phyloP scores from a whole-genome alignment of 2,329 filamentous ascomycete genomes.

The Paraphoma chrysanthemicola region DNA sequence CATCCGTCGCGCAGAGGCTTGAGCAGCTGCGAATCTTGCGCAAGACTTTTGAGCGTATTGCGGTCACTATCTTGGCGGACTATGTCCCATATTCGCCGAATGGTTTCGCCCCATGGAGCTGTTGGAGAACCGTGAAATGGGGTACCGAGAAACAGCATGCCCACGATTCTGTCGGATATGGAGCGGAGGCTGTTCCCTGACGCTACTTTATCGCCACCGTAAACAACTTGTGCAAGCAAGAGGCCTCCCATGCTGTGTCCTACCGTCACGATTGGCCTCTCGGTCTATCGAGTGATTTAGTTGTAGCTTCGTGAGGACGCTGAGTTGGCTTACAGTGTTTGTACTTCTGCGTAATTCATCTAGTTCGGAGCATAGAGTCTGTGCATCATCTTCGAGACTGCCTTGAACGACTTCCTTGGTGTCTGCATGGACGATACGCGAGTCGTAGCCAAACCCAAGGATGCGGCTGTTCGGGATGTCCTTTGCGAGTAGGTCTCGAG shows the following conservation, averaged over 20 bases:
- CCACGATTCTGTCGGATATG: background rate
- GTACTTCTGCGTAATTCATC: background rate
- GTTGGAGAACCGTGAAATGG: background rate
- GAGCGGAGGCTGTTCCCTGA: conserved; percentile 6
- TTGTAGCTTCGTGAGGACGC: too few relatives aligned
- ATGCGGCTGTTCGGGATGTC: background rate
- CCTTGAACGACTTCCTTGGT: background rate
- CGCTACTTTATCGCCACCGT: conserved; percentile 6
- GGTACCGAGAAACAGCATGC: background rate
- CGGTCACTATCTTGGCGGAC: background rate
- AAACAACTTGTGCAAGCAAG: conserved; percentile 11
- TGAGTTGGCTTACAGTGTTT: background rate
- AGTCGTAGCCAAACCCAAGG: background rate
- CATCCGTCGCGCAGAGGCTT: background rate
- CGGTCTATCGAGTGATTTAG: conserved; percentile 3
- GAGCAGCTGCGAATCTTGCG: background rate
- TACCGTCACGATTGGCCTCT: conserved; percentile 10
- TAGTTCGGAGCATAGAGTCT: background rate
- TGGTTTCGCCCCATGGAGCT: background rate
- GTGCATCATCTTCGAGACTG: background rate
- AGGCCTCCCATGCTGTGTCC: conserved; percentile 13
- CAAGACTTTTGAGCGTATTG: background rate
- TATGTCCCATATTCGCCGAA: background rate
- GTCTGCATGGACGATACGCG: background rate
- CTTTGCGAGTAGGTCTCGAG: background rate